Evolutionary conservation across 140 eudicot species (phyloP).

Genomic region (Ambrosia hybrid): DNA sequence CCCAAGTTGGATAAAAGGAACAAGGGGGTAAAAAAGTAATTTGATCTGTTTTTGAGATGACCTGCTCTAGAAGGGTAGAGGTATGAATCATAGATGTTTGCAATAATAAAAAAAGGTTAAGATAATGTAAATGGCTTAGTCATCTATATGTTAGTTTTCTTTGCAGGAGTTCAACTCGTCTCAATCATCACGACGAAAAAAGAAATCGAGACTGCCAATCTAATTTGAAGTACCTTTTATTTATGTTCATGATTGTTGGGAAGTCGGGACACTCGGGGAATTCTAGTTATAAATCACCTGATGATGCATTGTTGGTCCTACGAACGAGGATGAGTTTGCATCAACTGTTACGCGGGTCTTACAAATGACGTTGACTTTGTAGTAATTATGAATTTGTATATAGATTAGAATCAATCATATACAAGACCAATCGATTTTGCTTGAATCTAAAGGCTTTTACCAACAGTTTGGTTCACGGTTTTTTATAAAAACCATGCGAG

Average conservation of each 20-base stretch:
- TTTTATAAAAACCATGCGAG: too few relatives aligned
- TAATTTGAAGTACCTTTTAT: constrained; percentile 23
- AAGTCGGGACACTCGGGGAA: background rate
- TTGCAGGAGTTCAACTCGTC: constrained; percentile 26
- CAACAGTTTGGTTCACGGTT: too few relatives aligned
- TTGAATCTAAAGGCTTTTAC: background rate
- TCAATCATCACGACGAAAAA: constrained; percentile 16
- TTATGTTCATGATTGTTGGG: constrained; percentile 14
- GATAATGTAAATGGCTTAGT: background rate
- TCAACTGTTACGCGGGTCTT: background rate
- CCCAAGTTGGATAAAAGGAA: constrained; percentile 53
- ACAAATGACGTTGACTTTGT: constrained; percentile 6
- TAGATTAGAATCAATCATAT: constrained; percentile 10
- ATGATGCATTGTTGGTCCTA: constrained; percentile 17
- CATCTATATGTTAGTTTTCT: background rate
- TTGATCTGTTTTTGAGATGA: constrained; percentile 22
- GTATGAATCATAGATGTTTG: constrained; percentile 27
- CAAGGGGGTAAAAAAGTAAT: constrained; percentile 15
- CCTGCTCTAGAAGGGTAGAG: constrained; percentile 29
- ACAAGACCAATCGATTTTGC: background rate
- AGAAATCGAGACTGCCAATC: constrained; percentile 16
- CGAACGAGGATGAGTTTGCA: constrained; percentile 8
- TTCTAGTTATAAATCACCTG: constrained; percentile 12
- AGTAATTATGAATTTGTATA: constrained; percentile 9
- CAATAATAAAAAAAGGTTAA: constrained; percentile 2